Conservation (phyloP, 306 rosid genomes). For the Ormosia semicastrata region DNA sequence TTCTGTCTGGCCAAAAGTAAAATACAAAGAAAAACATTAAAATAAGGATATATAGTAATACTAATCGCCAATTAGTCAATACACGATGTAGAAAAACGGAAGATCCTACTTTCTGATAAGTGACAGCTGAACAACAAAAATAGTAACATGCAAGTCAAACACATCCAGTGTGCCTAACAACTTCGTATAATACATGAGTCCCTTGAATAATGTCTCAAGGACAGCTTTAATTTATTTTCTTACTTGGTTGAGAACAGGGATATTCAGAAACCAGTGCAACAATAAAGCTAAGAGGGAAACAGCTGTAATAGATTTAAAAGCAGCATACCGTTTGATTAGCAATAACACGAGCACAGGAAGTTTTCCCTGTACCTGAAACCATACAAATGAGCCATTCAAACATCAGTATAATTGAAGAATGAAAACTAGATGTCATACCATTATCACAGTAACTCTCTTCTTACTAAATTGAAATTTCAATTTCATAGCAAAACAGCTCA, state of each 20-base stretch:
- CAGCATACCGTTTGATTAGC: slow-evolving; percentile 82
- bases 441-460: slow-evolving; percentile 6
- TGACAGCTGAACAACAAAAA: neutral
- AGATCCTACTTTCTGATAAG: neutral
- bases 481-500: slow-evolving; percentile 3
- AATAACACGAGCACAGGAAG: slow-evolving; percentile 93
- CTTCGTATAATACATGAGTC: neutral
- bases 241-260: neutral
- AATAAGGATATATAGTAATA: neutral
- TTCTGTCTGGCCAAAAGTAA: slow-evolving; percentile 4
- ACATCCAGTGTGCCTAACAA: neutral
- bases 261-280: slow-evolving; percentile 2
- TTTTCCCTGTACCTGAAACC: slow-evolving; percentile 92
- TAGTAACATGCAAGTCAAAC: slow-evolving; percentile 3
- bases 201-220: neutral
- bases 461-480: slow-evolving; percentile 15
- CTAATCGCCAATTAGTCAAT: neutral
- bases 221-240: neutral
- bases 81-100: neutral
- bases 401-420: slow-evolving; percentile 2
- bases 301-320: slow-evolving; percentile 19
- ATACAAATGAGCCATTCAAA: slow-evolving; percentile 24
- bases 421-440: neutral
- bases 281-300: neutral
- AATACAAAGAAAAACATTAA: neutral